Conservation (phyloP, 1,284 basidiomycete species). For the Apiotrichum montevideense region DNA sequence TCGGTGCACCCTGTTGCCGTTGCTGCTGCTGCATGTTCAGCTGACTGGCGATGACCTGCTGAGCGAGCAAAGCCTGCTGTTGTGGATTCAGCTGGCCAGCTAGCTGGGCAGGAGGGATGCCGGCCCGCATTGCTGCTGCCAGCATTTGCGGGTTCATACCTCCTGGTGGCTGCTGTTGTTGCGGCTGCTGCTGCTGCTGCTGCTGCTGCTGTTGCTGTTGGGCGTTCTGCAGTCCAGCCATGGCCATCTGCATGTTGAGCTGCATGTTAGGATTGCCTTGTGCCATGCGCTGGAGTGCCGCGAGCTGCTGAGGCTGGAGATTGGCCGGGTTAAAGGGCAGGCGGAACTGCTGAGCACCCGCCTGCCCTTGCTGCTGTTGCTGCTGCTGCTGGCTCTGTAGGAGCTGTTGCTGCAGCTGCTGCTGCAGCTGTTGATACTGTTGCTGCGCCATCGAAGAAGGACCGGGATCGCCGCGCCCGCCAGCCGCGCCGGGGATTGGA, state of each 20-base stretch:
- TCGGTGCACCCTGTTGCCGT: not conserved
- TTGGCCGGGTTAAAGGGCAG: conserved; percentile 15
- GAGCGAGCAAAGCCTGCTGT: conserved; percentile 12
- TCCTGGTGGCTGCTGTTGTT: not conserved
- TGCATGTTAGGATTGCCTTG: conserved; percentile 12
- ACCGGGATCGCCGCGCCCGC: conserved; percentile 26
- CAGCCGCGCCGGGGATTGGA: conserved; percentile 19
- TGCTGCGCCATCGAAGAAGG: conserved; percentile 24
- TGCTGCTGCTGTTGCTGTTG: not conserved
- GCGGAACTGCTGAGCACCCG: conserved; percentile 8
- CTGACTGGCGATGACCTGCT: conserved; percentile 8
- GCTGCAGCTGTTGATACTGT: conserved; percentile 3
- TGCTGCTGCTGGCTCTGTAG: conserved; percentile 10
- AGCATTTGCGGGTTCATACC: conserved; percentile 16
- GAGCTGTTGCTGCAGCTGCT: conserved; percentile 11
- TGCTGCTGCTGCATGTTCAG: not conserved
- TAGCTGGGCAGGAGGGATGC: conserved; percentile 8
- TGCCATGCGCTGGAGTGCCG: conserved; percentile 27
- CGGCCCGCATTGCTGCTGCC: conserved; percentile 13
- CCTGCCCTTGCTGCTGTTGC: conserved; percentile 8
- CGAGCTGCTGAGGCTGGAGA: conserved; percentile 26
- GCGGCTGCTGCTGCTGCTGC: not conserved
- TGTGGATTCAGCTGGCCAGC: conserved; percentile 11
- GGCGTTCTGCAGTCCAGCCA: conserved; percentile 17
- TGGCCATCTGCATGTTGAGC: conserved; percentile 28